Evolutionary conservation across 2,329 filamentous ascomycete species (phyloP).

Genomic region (Talaromyces verruculosus): DNA sequence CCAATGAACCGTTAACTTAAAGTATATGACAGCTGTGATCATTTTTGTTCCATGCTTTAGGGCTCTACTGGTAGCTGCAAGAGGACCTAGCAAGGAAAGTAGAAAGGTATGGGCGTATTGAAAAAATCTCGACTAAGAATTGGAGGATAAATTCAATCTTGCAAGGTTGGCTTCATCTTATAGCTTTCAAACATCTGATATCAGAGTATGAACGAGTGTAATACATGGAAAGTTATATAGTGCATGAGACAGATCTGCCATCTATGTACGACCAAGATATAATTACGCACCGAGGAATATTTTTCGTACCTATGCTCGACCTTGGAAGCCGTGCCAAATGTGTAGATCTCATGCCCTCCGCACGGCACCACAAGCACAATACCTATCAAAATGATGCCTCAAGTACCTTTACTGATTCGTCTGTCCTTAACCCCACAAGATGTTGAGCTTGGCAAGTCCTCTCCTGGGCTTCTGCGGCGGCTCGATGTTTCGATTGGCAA

Average conservation of each 20-base stretch:
- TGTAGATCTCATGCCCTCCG: neutral
- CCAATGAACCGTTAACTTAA: neutral
- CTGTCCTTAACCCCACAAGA: constrained; percentile 31
- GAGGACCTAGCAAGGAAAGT: too few species aligned
- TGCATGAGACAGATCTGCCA: neutral
- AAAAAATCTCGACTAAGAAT: too few species aligned
- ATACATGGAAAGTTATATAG: neutral
- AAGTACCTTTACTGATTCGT: neutral
- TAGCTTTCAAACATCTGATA: too few species aligned
- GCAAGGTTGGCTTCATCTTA: too few species aligned
- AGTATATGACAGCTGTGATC: too few species aligned
- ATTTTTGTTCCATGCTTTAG: too few species aligned
- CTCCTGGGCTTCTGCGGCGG: constrained; percentile 29
- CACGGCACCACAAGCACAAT: neutral
- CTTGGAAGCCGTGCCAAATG: neutral
- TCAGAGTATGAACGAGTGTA: neutral
- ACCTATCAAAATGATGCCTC: neutral
- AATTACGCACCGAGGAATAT: neutral
- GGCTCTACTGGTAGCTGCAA: neutral
- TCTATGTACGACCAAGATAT: neutral
- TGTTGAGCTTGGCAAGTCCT: constrained; percentile 34
- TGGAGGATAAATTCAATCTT: too few species aligned
- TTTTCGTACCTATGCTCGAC: neutral
- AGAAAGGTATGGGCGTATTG: too few species aligned
- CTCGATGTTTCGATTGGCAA: constrained; percentile 39